Base-by-base conservation (phyloP, 1,284 basidiomycete genomes). In the Pseudozyma hubeiensis region DNA sequence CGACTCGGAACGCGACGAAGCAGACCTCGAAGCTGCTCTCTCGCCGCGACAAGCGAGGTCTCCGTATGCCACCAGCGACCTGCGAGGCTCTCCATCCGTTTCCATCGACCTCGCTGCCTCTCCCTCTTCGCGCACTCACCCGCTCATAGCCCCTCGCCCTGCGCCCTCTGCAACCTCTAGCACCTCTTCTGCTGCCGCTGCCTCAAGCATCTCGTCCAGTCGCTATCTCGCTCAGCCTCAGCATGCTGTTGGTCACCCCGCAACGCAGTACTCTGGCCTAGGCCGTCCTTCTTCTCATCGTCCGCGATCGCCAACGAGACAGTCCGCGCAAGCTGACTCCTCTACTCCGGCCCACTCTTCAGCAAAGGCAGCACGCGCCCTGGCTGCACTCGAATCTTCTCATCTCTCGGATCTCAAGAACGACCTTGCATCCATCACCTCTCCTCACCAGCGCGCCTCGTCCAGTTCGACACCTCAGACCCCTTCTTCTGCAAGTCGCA, bases 11-110 rank as follows among this genome's bases (percentile, higher is more conserved):
- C 39, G 39, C 4, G 57, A 65, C 16, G 48, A 66, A 9, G 33
- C 60, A 52, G 52, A 72, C 11, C n/a, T 44, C 13, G 60, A 51
- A 8, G 48, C 60, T 17, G 24, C 63, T 44, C 69, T 10, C 16
- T 72, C 69, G 4, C 69, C 69, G 4, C 56, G 61, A 24, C 61
- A 64, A 29, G 66, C 61, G n/a, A 43, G 66, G 34, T 69, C 66
- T 14, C 65, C 65, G 0, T 71, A 71, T 52, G 54, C 62, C 16
- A 53, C 54, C 37, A 71, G 68, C 39, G 68, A 56, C 41, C 48
- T 71, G 7, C 57, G 68, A 11, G 68, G 68, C 19, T 71, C 68
- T 8, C 63, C 68, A 17, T 64, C 68, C 37, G 49, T 43, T 3
- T 14, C 53, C 11, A 8, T 40, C n/a, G 59, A 57, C 13, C 34